Conservation (phyloP, 768 basidiomycete genomes). For the Agaricus subrufescens region DNA sequence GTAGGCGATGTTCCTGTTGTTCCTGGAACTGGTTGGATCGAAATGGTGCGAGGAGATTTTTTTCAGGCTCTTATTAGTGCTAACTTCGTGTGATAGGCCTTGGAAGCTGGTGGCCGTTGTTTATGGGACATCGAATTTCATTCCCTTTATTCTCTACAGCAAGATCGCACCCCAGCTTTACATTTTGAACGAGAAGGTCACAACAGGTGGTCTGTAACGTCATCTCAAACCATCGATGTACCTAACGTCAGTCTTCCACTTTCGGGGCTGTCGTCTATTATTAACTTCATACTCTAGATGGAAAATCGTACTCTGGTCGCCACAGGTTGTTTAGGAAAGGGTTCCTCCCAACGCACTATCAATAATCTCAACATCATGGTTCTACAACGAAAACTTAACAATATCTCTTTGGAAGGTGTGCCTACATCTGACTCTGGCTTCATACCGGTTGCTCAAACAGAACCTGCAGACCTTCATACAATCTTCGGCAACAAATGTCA, state of each 20-base stretch:
- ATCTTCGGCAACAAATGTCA: neutral
- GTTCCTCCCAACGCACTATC: neutral
- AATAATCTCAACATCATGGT: neutral
- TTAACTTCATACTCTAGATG: neutral
- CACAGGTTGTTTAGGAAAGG: neutral
- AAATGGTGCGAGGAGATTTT: neutral
- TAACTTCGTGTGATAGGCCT: neutral
- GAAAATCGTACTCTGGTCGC: neutral
- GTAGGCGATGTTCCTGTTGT: neutral
- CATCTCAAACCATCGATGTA: neutral
- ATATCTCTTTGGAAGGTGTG: neutral
- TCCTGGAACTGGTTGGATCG: neutral
- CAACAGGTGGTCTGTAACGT: neutral
- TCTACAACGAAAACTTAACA: neutral
- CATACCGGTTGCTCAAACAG: too few species aligned
- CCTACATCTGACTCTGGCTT: too few species aligned
- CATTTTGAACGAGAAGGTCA: neutral
- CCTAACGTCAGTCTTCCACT: neutral
- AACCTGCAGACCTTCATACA: neutral
- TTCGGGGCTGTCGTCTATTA: too few species aligned
- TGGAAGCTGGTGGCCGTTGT: constrained; percentile 1
- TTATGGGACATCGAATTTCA: neutral
- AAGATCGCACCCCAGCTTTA: neutral
- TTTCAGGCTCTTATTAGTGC: neutral
- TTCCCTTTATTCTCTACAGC: neutral